Evolutionary conservation across 257 asterid species (phyloP).

Genomic region (Prunella vulgaris): DNA sequence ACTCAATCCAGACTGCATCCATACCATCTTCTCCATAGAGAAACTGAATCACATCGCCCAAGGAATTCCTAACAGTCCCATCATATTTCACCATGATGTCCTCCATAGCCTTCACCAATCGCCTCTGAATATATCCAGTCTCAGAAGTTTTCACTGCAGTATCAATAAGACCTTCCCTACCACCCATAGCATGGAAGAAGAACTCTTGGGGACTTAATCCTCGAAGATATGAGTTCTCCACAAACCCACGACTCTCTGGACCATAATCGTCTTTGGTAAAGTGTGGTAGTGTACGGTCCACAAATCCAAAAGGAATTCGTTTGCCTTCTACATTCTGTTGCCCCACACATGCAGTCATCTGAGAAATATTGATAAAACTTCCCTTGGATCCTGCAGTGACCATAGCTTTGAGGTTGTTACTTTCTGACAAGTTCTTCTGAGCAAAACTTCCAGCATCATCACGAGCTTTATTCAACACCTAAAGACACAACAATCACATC

Average conservation of each 20-base stretch:
- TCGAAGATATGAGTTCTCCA: conserved; percentile 93
- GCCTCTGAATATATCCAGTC: conserved; percentile 97
- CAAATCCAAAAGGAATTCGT: conserved; percentile 96
- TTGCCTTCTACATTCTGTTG: conserved; percentile 99
- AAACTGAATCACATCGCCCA: conserved; percentile 98
- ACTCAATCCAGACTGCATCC: conserved; percentile 99
- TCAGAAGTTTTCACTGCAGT: conserved; percentile 99
- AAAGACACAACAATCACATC: conserved; percentile 13
- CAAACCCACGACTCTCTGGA: conserved; percentile 99
- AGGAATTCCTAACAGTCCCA: conserved; percentile 95
- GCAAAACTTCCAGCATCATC: conserved; percentile 99
- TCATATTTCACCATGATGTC: conserved; percentile 99
- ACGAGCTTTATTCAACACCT: conserved; percentile 99
- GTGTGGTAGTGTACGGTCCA: conserved; percentile 88
- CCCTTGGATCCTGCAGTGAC: conserved; percentile 99
- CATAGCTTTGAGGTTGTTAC: conserved; percentile 98
- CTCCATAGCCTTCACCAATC: conserved; percentile 99
- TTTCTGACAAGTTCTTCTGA: conserved; percentile 91
- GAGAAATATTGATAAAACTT: conserved; percentile 97
- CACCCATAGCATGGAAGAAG: conserved; percentile 99
- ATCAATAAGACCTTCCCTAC: conserved; percentile 99
- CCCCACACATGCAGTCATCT: conserved; percentile 99
- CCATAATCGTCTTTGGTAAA: conserved; percentile 91
- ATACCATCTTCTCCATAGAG: conserved; percentile 99
- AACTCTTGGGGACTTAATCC: conserved; percentile 98